Evolutionary conservation across 2,329 filamentous ascomycete species (phyloP).

Genomic region (Teratosphaeria nubilosa): DNA sequence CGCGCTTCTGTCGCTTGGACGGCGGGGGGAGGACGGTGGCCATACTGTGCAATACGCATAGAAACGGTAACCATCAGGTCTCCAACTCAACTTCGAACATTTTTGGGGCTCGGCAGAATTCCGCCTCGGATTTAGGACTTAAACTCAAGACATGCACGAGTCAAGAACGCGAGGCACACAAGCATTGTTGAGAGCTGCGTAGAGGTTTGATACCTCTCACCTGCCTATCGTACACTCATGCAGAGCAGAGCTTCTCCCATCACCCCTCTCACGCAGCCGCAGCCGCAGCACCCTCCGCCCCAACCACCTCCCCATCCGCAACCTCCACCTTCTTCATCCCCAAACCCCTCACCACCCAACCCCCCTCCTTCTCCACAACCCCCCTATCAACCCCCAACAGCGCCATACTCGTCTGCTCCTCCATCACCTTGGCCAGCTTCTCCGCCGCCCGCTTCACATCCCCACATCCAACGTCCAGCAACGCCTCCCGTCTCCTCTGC

Average conservation of each 20-base stretch:
- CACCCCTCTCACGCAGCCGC: neutral
- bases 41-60: conserved; percentile 42
- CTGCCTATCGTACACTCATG: too few relatives aligned
- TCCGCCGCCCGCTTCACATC: conserved; percentile 76
- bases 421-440: conserved; percentile 51
- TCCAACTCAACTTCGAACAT: neutral
- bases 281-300: neutral
- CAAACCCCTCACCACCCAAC: conserved; percentile 69
- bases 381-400: conserved; percentile 76
- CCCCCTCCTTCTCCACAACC: conserved; percentile 53
- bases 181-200: too few relatives aligned
- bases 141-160: neutral
- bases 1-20: conserved; percentile 76
- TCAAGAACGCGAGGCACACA: too few relatives aligned
- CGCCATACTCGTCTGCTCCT: conserved; percentile 50
- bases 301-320: neutral
- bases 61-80: neutral
- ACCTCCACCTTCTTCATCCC: conserved; percentile 17
- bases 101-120: neutral
- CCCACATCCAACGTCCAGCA: conserved; percentile 74
- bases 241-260: neutral
- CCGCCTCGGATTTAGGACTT: neutral
- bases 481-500: conserved; percentile 68
- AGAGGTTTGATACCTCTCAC: too few relatives aligned
- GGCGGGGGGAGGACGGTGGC: conserved; percentile 74